phyloP scores from a whole-genome alignment of 2,329 filamentous ascomycete genomes.

The Beauveria australis region DNA sequence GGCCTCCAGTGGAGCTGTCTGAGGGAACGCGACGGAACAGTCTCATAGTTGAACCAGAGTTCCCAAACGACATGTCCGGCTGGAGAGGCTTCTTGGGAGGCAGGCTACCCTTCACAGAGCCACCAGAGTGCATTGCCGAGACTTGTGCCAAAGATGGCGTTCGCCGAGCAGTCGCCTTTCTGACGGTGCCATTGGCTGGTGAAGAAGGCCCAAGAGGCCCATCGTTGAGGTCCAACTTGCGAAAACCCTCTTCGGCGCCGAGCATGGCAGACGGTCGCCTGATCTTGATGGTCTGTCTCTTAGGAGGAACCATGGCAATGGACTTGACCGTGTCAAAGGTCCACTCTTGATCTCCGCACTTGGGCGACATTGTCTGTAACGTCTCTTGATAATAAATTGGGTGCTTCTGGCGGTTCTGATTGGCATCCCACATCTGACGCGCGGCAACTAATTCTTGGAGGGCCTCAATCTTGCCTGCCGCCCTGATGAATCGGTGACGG shows the following conservation, averaged over 20 bases:
- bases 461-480: constrained; percentile 78
- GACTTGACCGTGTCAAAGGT: constrained; percentile 92
- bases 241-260: constrained; percentile 51
- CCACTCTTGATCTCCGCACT: constrained; percentile 75
- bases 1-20: constrained; percentile 46
- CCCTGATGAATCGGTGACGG: constrained; percentile 79
- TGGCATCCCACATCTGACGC: constrained; percentile 73
- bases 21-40: constrained; percentile 83
- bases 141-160: constrained; percentile 35
- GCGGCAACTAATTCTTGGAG: constrained; percentile 81
- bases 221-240: constrained; percentile 53
- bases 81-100: constrained; percentile 70
- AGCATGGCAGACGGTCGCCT: constrained; percentile 51
- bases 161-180: constrained; percentile 48
- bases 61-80: constrained; percentile 87
- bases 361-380: constrained; percentile 60
- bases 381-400: constrained; percentile 92
- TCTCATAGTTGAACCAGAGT: constrained; percentile 82
- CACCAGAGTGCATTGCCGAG: constrained; percentile 21
- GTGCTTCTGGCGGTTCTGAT: constrained; percentile 59
- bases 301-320: constrained; percentile 37
- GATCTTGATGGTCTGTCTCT: constrained; percentile 41
- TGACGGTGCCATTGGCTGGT: constrained; percentile 46
- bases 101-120: constrained; percentile 34
- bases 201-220: constrained; percentile 50